Conservation (phyloP, 2,329 filamentous ascomycete species). For the Aspergillus versicolor region DNA sequence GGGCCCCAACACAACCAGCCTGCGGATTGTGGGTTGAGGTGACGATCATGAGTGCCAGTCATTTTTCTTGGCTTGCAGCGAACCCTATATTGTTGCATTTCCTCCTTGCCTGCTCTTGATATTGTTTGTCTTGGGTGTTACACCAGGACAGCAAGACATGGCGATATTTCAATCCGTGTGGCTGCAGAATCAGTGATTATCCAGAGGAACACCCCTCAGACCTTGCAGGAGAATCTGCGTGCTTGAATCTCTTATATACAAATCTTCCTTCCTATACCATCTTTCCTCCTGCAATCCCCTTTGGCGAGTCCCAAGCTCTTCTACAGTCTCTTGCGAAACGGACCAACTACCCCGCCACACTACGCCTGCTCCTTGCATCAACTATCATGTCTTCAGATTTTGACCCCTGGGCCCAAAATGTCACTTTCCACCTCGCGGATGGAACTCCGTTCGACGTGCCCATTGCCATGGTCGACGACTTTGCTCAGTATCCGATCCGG, state of each 20-base stretch:
- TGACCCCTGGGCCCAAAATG: conserved; percentile 52
- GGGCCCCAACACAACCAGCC: conserved; percentile 4
- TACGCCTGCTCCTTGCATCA: not conserved
- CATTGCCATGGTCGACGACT: conserved; percentile 46
- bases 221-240: not conserved
- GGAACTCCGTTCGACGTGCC: conserved; percentile 42
- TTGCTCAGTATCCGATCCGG: conserved; percentile 48
- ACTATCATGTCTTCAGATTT: conserved; percentile 33
- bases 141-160: conserved; percentile 2
- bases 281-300: not conserved
- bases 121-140: conserved; percentile 27
- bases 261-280: not conserved
- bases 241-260: conserved; percentile 17
- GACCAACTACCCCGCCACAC: not conserved
- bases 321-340: not conserved
- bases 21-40: not conserved
- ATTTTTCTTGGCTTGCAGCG: not conserved
- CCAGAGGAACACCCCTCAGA: not conserved
- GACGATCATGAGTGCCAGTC: conserved; percentile 1
- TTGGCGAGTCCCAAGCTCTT: not conserved
- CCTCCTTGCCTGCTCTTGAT: not conserved
- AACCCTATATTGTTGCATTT: conserved; percentile 6
- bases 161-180: not conserved
- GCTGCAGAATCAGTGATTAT: not conserved
- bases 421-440: conserved; percentile 50